phyloP scores from a whole-genome alignment of 176 grass and related monocot genomes.

The Ensete glaucum region DNA sequence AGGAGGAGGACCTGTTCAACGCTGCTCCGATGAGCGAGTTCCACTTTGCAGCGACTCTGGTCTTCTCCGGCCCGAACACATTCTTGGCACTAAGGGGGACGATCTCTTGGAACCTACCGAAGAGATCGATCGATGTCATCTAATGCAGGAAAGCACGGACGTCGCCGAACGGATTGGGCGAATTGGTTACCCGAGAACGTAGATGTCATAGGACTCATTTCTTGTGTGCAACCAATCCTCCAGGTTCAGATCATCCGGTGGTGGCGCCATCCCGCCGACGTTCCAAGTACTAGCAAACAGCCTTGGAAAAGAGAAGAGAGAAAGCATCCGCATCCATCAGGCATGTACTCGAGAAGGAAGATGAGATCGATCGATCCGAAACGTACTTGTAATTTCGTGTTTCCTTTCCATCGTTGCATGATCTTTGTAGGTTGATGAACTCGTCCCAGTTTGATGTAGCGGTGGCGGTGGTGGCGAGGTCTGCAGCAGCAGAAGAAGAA shows the following conservation, averaged over 20 bases:
- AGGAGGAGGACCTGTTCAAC: conserved; percentile 36
- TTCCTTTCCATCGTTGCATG: conserved; percentile 28
- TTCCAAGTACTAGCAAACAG: conserved; percentile 90
- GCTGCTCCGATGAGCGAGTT: conserved; percentile 55
- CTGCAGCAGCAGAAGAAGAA: too few relatives aligned
- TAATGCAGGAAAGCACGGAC: background rate
- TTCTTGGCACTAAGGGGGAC: conserved; percentile 78
- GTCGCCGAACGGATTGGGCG: background rate
- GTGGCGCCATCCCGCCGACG: conserved; percentile 55
- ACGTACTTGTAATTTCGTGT: conserved; percentile 56
- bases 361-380: background rate
- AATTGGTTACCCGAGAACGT: conserved; percentile 66
- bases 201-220: conserved; percentile 63
- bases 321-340: background rate
- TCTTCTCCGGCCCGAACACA: conserved; percentile 67
- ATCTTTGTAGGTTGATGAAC: conserved; percentile 27
- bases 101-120: conserved; percentile 83
- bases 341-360: background rate
- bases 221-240: conserved; percentile 67
- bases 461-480: conserved; percentile 32
- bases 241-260: conserved; percentile 62
- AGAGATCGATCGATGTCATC: too few relatives aligned
- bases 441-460: conserved; percentile 47
- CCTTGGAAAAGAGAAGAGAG: conserved; percentile 19
- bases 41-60: conserved; percentile 51